Percentiles rank a stretch among this genome's conserved stretches.
phyloP scores from a whole-genome alignment of 2,329 filamentous ascomycete species.

The Akanthomyces dipterigenus region DNA sequence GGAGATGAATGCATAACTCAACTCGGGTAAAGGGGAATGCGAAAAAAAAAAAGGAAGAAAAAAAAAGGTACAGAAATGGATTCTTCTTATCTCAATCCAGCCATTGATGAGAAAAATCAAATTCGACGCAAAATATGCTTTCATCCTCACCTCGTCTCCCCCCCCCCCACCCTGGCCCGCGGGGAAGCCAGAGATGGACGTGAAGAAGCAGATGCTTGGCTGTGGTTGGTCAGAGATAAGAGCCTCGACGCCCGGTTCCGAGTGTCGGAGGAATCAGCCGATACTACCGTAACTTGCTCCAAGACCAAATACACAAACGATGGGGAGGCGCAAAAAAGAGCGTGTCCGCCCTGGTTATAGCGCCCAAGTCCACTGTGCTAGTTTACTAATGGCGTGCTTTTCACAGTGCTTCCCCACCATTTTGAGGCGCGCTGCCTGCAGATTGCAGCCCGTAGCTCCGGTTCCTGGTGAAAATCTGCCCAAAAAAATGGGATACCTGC shows the following conservation, averaged over 20 bases:
- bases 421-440: background rate
- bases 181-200: background rate
- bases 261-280: background rate
- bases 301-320: background rate
- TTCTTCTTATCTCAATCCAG: too few species aligned
- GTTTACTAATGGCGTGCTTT: background rate
- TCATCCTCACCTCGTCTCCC: too few species aligned
- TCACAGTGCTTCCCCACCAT: background rate
- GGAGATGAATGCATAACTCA: background rate
- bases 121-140: too few species aligned
- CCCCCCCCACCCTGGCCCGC: too few species aligned
- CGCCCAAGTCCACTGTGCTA: background rate
- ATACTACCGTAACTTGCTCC: background rate
- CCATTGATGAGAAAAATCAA: too few species aligned
- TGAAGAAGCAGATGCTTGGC: background rate
- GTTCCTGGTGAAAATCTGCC: too few species aligned
- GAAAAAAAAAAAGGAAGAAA: background rate
- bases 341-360: too few species aligned
- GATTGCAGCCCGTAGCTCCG: too few species aligned
- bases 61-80: too few species aligned
- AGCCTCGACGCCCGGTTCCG: background rate
- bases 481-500: too few species aligned
- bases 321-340: too few species aligned
- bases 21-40: too few species aligned
- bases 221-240: constrained; percentile 10